Percentiles rank a stretch among this genome's conserved stretches.
phyloP scores from a whole-genome alignment of 73 alveolate genomes.

The Durusdinium trenchii region DNA sequence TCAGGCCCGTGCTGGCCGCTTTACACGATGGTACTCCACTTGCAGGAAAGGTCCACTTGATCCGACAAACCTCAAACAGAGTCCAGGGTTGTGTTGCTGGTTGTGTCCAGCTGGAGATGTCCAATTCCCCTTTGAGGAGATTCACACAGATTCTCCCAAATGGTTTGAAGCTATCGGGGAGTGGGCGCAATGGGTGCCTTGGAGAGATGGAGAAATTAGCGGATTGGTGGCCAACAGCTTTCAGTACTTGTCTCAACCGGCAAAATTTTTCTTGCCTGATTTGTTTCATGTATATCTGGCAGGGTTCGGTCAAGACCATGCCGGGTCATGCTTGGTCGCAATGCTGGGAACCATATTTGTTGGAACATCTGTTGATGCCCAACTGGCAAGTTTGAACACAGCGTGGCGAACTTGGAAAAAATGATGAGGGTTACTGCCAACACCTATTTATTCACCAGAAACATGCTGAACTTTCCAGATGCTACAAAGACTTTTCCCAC shows the following conservation, averaged over 20 bases:
- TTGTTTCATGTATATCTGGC: neutral
- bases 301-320: neutral
- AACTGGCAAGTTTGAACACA: neutral
- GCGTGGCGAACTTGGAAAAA: neutral
- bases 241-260: neutral
- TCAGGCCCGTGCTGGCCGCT: conserved; percentile 34
- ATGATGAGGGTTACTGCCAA: neutral
- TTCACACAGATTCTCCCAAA: neutral
- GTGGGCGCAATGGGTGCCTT: neutral
- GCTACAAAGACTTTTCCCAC: neutral
- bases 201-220: neutral
- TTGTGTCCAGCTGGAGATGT: conserved; percentile 7
- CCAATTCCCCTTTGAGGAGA: conserved; percentile 4
- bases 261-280: neutral
- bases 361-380: neutral
- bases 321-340: neutral
- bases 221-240: neutral
- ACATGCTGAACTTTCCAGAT: neutral
- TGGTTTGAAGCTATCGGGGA: neutral
- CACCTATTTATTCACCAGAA: neutral
- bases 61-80: neutral
- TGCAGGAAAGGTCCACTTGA: neutral
- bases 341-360: neutral
- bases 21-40: neutral
- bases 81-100: conserved; percentile 1